Evolutionary conservation across 306 rosid species (phyloP).

Genomic region (Dryas drummondii): DNA sequence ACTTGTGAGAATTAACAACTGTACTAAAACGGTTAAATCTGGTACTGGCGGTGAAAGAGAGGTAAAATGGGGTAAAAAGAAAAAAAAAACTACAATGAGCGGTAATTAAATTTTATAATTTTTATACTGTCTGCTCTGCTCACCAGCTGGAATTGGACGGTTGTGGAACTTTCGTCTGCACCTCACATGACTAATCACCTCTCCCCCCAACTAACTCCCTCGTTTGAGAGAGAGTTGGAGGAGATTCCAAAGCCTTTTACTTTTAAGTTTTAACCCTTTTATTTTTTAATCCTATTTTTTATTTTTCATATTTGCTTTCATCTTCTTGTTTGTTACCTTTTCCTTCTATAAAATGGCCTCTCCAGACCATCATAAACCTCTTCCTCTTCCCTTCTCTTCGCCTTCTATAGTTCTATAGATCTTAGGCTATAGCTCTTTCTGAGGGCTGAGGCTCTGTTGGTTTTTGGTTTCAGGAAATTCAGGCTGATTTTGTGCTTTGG

Average conservation of each 20-base stretch:
- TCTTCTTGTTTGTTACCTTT: constrained; percentile 4
- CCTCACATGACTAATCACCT: constrained; percentile 29
- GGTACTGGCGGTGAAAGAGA: constrained; percentile 29
- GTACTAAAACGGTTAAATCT: constrained; percentile 16
- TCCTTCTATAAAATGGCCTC: constrained; percentile 51
- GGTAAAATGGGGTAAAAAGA: neutral
- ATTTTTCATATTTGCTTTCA: constrained; percentile 4
- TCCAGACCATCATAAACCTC: constrained; percentile 27
- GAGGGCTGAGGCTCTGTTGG: constrained; percentile 7
- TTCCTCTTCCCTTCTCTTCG: constrained; percentile 27
- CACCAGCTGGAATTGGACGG: constrained; percentile 46
- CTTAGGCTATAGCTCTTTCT: neutral
- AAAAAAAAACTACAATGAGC: no score
- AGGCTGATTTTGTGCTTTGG: neutral
- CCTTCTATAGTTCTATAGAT: neutral
- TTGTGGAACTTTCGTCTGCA: constrained; percentile 26
- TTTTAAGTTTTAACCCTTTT: neutral
- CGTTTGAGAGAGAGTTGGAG: constrained; percentile 3
- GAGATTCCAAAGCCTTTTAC: constrained; percentile 47
- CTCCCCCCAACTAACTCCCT: constrained; percentile 27
- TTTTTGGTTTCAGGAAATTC: neutral
- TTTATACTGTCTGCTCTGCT: constrained; percentile 8
- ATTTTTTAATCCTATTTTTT: neutral
- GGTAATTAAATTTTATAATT: neutral
- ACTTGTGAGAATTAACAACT: neutral